Evolutionary conservation across 345 rosid genomes (phyloP), one percentile per base, ranked within the genome.

Genomic region (Populus alba): DNA sequence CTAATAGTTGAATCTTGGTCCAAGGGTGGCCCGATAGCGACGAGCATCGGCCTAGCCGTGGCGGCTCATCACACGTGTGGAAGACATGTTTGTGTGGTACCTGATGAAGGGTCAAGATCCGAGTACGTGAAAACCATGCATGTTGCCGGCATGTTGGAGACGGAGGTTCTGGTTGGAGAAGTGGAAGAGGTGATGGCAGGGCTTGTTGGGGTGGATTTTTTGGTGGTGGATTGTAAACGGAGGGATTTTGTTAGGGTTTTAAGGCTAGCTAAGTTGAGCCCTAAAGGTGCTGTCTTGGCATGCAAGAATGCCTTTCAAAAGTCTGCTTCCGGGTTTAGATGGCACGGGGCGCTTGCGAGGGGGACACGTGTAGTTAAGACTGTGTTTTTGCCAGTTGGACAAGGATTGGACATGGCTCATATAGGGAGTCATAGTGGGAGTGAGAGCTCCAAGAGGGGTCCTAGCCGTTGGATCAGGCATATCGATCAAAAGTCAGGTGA

Each of bases 1-100:
- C 79, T 93, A 51, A 90, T 93, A 18, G 88, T 93, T 4, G 98
- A 95, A 70, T 86, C 95, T 1, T 92, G 98, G 97, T 80, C 90
- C 7, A 72, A 82, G 53, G 94, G 94, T 55, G 87, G 88, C 23
- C 89, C 92, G 0, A 72, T 87, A 43, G 79, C 94, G 33, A 89
- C 92, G 25, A 95, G 98, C 87, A 78, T 91, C 8, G 98, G 98
- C 15, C 86, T 95, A 0, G 90, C 94, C 1, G 84, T 90, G 7
- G 95, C 98, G 0, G 91, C 95, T 16, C 81, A 76, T 13, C 97
- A 91, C 82, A 87, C 97, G 1, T 53, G 89, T 17, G 97, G 92
- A 2, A 78, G 97, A 71, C 97, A 95, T 79, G 91, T 95, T 62
- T 95, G 98, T 76, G 8, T 90, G 22, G 95, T 95, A 25, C 91